These are phyloP conservation scores for Parathielavia appendiculata DNA, from an alignment of 495 filamentous ascomycete genomes.

Conservation along the genomic window DNA sequence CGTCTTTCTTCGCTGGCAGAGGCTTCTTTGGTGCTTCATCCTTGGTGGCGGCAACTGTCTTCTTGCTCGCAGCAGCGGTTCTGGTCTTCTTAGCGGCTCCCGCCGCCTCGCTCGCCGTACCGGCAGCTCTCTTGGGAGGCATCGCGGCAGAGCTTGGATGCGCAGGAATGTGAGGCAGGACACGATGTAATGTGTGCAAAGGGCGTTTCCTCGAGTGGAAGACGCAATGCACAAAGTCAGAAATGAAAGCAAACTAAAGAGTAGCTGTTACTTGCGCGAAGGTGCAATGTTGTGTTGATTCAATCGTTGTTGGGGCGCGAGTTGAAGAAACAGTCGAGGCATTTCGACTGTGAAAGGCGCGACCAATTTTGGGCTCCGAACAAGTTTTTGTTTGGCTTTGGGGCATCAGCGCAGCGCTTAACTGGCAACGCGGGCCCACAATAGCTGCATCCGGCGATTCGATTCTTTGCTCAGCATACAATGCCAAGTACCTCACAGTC, in stretches of 20 bases:
- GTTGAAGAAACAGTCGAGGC: constrained; percentile 17
- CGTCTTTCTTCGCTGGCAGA: constrained; percentile 21
- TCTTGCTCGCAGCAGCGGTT: constrained; percentile 25
- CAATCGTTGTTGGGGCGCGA: constrained; percentile 13
- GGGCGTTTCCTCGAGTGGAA: neutral
- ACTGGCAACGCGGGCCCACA: constrained; percentile 16
- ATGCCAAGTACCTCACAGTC: neutral
- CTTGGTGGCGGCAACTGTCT: constrained; percentile 16
- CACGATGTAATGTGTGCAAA: constrained; percentile 10
- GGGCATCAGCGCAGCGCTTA: constrained; percentile 7
- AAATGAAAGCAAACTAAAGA: neutral
- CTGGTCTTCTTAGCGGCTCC: constrained; percentile 13
- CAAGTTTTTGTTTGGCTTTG: constrained; percentile 14
- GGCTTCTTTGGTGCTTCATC: constrained; percentile 16
- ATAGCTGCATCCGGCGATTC: constrained; percentile 20
- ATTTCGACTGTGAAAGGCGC: constrained; percentile 13
- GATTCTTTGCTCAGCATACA: neutral
- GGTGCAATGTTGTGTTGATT: constrained; percentile 1
- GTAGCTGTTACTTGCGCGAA: neutral
- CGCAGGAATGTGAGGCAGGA: constrained; percentile 16
- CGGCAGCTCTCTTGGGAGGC: constrained; percentile 29
- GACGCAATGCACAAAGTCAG: neutral
- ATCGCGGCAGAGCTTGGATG: constrained; percentile 16
- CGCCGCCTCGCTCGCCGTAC: constrained; percentile 17
- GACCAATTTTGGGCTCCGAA: constrained; percentile 16